Percentiles rank a stretch among this genome's conserved stretches.
phyloP scores from a whole-genome alignment of 2,329 filamentous ascomycete species.

The Macrophomina tecta region DNA sequence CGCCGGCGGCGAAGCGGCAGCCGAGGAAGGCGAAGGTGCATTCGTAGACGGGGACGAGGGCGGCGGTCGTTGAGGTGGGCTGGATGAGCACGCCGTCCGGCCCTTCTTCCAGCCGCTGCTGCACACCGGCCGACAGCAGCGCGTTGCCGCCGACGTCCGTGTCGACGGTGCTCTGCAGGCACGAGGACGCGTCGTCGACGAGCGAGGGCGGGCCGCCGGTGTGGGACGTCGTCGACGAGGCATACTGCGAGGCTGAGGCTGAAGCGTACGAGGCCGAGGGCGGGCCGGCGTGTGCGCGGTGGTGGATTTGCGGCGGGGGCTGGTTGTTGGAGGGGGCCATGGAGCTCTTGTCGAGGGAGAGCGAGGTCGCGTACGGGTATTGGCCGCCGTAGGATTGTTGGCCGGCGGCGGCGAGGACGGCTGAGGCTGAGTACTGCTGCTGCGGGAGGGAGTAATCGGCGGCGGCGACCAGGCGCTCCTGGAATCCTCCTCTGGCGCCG shows the following conservation, averaged over 20 bases:
- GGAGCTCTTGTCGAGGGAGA: constrained; percentile 11
- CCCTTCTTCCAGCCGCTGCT: constrained; percentile 36
- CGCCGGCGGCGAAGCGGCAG: constrained; percentile 35
- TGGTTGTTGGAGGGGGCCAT: constrained; percentile 19
- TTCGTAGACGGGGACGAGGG: constrained; percentile 34
- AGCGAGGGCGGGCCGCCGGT: constrained; percentile 23
- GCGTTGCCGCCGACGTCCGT: constrained; percentile 32
- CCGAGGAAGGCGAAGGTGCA: constrained; percentile 44
- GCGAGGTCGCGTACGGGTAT: constrained; percentile 21
- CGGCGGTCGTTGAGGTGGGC: constrained; percentile 25
- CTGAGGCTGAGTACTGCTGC: neutral
- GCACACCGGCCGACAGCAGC: constrained; percentile 32
- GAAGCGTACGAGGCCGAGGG: neutral
- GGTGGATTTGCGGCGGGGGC: constrained; percentile 18
- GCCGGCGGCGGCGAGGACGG: constrained; percentile 1
- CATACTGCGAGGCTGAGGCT: constrained; percentile 13
- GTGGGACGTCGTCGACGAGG: neutral
- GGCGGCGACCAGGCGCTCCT: constrained; percentile 18
- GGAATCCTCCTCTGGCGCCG: constrained; percentile 1
- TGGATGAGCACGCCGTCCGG: constrained; percentile 37
- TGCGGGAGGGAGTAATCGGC: constrained; percentile 20
- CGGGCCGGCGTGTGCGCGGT: neutral
- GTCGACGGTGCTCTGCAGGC: constrained; percentile 34
- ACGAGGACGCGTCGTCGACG: constrained; percentile 18
- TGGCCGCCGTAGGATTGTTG: neutral